These are phyloP conservation scores for Pestalotiopsis sp. DNA, from an alignment of 2,329 filamentous ascomycete genomes.

Conservation along the genomic window DNA sequence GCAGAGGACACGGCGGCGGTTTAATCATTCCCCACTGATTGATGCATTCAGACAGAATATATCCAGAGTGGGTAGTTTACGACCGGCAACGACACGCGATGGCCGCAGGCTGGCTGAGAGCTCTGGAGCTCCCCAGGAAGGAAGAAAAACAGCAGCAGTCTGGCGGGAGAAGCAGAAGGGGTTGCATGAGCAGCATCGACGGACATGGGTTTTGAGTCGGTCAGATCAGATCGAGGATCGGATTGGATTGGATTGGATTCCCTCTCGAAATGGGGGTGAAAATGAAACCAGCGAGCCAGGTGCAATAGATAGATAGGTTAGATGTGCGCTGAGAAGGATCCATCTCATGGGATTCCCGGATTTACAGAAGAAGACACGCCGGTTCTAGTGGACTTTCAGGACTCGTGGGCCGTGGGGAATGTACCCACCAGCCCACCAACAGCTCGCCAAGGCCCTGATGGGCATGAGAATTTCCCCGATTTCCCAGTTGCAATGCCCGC, in stretches of 20 bases:
- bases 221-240: background rate
- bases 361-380: background rate
- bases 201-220: background rate
- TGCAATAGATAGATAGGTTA: background rate
- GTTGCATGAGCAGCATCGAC: background rate
- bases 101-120: background rate
- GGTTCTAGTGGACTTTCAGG: background rate
- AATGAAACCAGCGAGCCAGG: background rate
- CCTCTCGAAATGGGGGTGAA: background rate
- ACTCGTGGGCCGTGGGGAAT: constrained; percentile 8
- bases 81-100: background rate
- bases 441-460: constrained; percentile 4
- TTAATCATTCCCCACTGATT: background rate
- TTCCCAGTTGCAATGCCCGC: constrained; percentile 8
- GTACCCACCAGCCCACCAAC: constrained; percentile 6
- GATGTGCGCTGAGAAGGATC: background rate
- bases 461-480: constrained; percentile 11
- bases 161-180: background rate
- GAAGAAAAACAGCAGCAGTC: background rate
- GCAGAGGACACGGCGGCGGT: no score
- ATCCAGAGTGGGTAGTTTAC: background rate
- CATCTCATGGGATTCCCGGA: background rate
- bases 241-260: background rate
- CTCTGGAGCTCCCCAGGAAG: background rate
- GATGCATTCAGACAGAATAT: background rate